A percentile compares a stretch with the other conserved stretches of the same genome.
Conservation (phyloP, 1,284 basidiomycete species). For the Trichosporon ovoides region DNA sequence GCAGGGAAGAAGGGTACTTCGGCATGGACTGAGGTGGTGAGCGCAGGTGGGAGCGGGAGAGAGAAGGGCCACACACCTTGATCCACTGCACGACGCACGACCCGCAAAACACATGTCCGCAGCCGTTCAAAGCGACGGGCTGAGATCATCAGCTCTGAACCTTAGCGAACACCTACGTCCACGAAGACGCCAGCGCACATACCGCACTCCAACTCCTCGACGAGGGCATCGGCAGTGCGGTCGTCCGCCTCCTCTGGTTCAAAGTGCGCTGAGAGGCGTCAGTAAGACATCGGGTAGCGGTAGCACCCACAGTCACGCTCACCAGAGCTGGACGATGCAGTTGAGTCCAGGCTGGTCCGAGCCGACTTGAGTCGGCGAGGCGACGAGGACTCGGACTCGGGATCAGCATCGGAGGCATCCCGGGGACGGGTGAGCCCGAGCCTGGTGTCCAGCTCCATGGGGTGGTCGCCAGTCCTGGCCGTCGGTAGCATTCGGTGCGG, state of each 20-base stretch:
- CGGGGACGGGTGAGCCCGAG: conserved; percentile 11
- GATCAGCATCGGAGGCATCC: conserved; percentile 14
- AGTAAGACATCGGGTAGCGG: not conserved
- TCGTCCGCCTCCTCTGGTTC: not conserved
- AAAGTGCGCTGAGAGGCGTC: not conserved
- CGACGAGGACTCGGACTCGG: conserved; percentile 1
- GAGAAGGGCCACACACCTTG: conserved; percentile 10
- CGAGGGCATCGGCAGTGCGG: conserved; percentile 6
- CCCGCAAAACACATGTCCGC: conserved; percentile 26
- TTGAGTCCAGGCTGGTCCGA: conserved; percentile 9
- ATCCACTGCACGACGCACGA: conserved; percentile 26
- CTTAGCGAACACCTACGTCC: conserved; percentile 13
- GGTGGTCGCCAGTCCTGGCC: not conserved
- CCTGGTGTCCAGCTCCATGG: not conserved
- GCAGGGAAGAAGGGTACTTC: conserved; percentile 64
- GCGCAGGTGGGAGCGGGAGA: not conserved
- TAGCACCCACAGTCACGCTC: not conserved
- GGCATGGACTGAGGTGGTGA: conserved; percentile 51
- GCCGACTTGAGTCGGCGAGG: conserved; percentile 12
- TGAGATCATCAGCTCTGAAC: conserved; percentile 7
- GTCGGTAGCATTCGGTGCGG: not conserved
- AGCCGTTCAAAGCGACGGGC: conserved; percentile 26
- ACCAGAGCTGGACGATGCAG: not conserved
- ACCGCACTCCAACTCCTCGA: conserved; percentile 26
- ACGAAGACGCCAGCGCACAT: conserved; percentile 26